Evolutionary conservation across 2,329 filamentous ascomycete genomes (phyloP).

Genomic region (Aspergillus brasiliensis): DNA sequence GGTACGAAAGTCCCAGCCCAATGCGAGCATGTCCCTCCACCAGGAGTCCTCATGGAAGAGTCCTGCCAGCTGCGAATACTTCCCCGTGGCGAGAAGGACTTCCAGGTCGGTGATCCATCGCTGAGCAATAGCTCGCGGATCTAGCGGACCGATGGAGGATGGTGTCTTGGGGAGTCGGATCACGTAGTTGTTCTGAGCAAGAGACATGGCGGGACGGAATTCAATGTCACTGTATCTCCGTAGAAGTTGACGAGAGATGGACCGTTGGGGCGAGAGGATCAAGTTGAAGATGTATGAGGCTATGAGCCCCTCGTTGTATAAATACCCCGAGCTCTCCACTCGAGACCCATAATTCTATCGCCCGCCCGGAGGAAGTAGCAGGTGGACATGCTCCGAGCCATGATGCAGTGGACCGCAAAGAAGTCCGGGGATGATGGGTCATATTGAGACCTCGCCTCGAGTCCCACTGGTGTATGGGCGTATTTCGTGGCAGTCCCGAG

Average conservation of each 20-base stretch:
- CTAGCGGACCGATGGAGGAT: neutral
- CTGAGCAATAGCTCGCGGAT: slow-evolving; percentile 31
- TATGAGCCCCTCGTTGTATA: neutral
- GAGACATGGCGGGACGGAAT: neutral
- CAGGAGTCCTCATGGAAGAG: slow-evolving; percentile 44
- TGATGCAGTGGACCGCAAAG: neutral
- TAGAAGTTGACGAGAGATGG: neutral
- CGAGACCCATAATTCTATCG: neutral
- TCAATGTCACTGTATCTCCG: neutral
- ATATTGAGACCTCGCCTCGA: neutral
- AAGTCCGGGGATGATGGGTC: neutral
- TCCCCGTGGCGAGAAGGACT: slow-evolving; percentile 21
- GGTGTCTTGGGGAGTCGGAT: neutral
- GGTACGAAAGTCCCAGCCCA: slow-evolving; percentile 45
- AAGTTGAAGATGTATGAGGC: too few species aligned
- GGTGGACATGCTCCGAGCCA: slow-evolving; percentile 1
- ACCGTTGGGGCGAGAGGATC: neutral
- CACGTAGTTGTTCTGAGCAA: neutral
- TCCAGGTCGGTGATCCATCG: slow-evolving; percentile 36
- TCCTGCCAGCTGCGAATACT: slow-evolving; percentile 18
- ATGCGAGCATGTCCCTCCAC: slow-evolving; percentile 45
- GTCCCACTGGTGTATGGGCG: neutral
- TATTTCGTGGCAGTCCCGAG: too few species aligned
- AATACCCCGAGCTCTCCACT: neutral
- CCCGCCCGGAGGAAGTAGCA: neutral